Conservation (phyloP, 768 basidiomycete species). For the Leccinellum albellum region DNA sequence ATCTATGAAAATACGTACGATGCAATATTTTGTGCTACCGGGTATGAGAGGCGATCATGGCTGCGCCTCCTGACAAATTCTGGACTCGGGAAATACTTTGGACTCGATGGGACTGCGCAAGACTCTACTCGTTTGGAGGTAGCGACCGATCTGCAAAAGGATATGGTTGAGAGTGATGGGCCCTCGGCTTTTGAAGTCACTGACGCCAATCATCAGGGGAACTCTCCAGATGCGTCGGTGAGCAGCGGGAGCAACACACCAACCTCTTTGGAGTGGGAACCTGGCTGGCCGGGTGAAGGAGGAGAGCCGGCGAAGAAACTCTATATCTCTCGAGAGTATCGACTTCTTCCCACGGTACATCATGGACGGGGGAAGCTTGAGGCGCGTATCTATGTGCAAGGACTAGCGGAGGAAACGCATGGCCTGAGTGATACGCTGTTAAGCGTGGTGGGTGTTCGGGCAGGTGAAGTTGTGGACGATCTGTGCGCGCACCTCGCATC, state of each 20-base stretch:
- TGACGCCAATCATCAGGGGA: not conserved
- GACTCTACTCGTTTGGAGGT: constrained; percentile 9
- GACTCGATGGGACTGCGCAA: constrained; percentile 20
- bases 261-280: constrained; percentile 14
- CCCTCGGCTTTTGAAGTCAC: constrained; percentile 4
- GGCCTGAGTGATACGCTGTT: constrained; percentile 44
- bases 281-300: constrained; percentile 22
- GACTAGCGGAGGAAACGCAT: constrained; percentile 36
- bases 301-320: constrained; percentile 3
- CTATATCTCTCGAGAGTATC: constrained; percentile 41
- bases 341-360: constrained; percentile 31
- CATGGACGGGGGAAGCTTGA: constrained; percentile 4
- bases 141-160: constrained; percentile 1
- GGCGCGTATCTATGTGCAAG: constrained; percentile 36
- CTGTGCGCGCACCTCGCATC: constrained; percentile 14
- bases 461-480: constrained; percentile 45
- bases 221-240: not conserved
- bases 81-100: constrained; percentile 35
- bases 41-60: constrained; percentile 51
- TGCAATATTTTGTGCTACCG: constrained; percentile 49
- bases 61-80: constrained; percentile 40
- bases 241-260: constrained; percentile 11
- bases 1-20: constrained; percentile 39
- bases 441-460: constrained; percentile 41
- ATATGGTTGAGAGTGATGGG: not conserved